Conservation (phyloP, 768 basidiomycete species). For the Auricularia heimuer region DNA sequence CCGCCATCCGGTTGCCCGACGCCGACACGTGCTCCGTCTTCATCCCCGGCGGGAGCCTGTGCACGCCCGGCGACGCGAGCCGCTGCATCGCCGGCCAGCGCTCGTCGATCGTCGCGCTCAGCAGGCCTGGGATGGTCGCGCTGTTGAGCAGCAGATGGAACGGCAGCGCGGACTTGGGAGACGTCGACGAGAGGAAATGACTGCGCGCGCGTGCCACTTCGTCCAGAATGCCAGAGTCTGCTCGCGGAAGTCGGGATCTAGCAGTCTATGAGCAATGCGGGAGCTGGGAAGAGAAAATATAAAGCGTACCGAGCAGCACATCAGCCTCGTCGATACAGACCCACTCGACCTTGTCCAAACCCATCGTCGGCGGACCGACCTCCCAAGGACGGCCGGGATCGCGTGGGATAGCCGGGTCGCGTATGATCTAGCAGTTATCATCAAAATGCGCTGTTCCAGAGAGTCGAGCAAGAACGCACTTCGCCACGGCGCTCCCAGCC, state of each 20-base stretch:
- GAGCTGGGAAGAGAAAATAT: constrained; percentile 1
- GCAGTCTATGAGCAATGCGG: neutral
- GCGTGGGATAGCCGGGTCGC: neutral
- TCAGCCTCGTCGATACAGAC: constrained; percentile 89
- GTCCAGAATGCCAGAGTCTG: constrained; percentile 60
- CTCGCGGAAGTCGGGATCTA: constrained; percentile 76
- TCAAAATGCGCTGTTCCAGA: constrained; percentile 10
- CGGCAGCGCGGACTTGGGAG: constrained; percentile 30
- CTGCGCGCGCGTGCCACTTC: constrained; percentile 56
- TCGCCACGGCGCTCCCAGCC: constrained; percentile 21
- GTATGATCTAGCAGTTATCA: neutral
- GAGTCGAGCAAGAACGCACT: constrained; percentile 13
- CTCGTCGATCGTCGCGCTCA: constrained; percentile 15
- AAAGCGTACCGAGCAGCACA: constrained; percentile 63
- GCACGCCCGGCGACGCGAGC: constrained; percentile 67
- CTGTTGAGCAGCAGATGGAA: constrained; percentile 76
- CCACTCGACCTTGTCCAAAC: constrained; percentile 71
- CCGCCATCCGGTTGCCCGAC: constrained; percentile 70
- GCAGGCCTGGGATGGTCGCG: constrained; percentile 75
- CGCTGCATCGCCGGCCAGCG: constrained; percentile 17
- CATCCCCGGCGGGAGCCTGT: constrained; percentile 63
- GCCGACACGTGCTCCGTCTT: constrained; percentile 63
- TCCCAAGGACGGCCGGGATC: constrained; percentile 22
- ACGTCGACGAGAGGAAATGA: constrained; percentile 22
- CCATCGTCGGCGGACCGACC: constrained; percentile 44